A percentile compares a stretch with the other conserved stretches of the same genome.
Conservation (phyloP, 2,329 filamentous ascomycete species). For the Cladosporium sp. region DNA sequence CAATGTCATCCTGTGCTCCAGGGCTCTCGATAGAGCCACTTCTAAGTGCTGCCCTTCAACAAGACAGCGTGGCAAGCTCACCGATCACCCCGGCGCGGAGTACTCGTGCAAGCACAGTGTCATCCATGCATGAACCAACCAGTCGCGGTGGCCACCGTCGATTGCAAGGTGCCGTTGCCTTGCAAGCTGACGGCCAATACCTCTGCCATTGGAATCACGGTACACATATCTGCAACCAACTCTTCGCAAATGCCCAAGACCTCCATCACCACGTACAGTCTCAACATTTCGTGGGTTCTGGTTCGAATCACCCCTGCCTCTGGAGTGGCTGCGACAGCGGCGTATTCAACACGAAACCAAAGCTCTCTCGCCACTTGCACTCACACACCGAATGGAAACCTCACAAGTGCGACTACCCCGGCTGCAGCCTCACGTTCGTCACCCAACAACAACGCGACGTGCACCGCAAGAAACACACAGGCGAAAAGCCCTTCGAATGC, state of each 20-base stretch:
- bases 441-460: constrained; percentile 65
- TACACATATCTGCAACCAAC: constrained; percentile 17
- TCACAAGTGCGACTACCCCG: constrained; percentile 48
- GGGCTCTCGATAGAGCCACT: neutral
- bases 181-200: constrained; percentile 10
- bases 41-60: constrained; percentile 10
- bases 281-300: constrained; percentile 41
- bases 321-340: constrained; percentile 56
- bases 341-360: constrained; percentile 43
- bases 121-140: constrained; percentile 5
- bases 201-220: constrained; percentile 11
- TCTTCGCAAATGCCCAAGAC: constrained; percentile 44
- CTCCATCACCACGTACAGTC: constrained; percentile 55
- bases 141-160: constrained; percentile 12
- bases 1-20: neutral
- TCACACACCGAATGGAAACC: constrained; percentile 56
- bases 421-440: constrained; percentile 57
- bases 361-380: constrained; percentile 62
- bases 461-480: constrained; percentile 63
- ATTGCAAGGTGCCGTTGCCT: constrained; percentile 9
- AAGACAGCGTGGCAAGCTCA: neutral
- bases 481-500: constrained; percentile 61
- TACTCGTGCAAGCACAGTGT: constrained; percentile 12
- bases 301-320: constrained; percentile 26
- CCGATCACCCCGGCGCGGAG: constrained; percentile 6